Evolutionary conservation across 2,329 filamentous ascomycete genomes (phyloP), one percentile per base, ranked within the genome.

Genomic region (Daldinia eschscholtzii): DNA sequence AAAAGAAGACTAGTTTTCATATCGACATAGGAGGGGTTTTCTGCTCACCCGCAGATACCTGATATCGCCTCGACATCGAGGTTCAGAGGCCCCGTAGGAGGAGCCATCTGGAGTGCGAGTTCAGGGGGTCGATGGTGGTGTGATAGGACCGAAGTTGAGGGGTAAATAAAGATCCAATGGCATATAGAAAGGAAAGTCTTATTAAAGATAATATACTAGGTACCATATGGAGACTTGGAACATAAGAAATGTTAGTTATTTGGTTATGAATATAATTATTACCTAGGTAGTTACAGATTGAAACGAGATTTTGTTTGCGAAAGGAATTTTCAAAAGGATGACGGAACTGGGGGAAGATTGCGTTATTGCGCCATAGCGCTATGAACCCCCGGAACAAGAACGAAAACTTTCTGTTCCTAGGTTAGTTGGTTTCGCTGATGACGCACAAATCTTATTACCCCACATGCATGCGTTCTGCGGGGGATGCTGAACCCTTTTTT

Each of bases 61-160:
- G 93, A 97, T 76, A 98, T 90, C 68, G 94, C 94, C 78, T 96
- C 93, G 67, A 97, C 90, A 79, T 97, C 92, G 73, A 98, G 85
- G 80, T 92, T 91, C 69, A 89, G 79, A n/a, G 82, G 84, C 41
- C 77, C 82, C 20, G 86, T 86, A 3, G 87, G 86, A 57, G 87
- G 87, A 57, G 83, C 85, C 86, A 88, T 88, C 30, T 48, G 30
- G 58, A 61, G 28, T 23, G 53, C 10, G 39, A 48, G 18, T 33
- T 28, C 44, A n/a, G n/a, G 50, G 18, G 57, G 58, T n/a, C 23
- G 42, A 37, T 4, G 48, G 37, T 52, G 26, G 53, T 61, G 53
- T 48, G 60, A 62, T 53, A 3, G 13, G 33, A 61, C 62, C 52
- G 50, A 23, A 26, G 52, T 30, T 26, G 12, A 64, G 55, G 64